Evolutionary conservation across 2,329 filamentous ascomycete species (phyloP).

Genomic region (Fusarium globosum): DNA sequence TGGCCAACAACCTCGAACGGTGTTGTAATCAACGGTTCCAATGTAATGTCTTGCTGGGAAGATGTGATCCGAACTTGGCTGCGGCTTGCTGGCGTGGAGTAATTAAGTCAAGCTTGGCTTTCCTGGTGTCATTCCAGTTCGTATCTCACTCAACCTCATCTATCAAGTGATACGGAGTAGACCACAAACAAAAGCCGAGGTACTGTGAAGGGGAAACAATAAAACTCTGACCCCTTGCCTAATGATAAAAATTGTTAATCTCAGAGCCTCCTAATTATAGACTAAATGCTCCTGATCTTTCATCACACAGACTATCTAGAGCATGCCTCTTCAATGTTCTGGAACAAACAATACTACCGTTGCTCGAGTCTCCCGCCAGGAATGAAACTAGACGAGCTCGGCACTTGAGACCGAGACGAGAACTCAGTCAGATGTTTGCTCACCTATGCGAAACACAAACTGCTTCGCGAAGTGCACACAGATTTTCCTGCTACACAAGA

Average conservation of each 20-base stretch:
- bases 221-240: neutral
- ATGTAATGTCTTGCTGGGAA: neutral
- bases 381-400: neutral
- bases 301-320: neutral
- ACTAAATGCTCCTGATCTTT: neutral
- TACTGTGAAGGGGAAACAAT: neutral
- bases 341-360: neutral
- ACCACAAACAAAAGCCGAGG: neutral
- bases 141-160: neutral
- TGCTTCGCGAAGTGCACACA: neutral
- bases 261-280: neutral
- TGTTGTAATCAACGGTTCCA: neutral
- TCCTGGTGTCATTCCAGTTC: neutral
- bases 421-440: neutral
- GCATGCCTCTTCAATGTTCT: neutral
- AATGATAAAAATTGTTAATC: neutral
- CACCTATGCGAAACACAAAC: conserved; percentile 27
- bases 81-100: neutral
- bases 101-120: neutral
- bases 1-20: neutral
- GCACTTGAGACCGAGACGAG: conserved; percentile 11
- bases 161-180: neutral
- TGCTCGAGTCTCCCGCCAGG: neutral
- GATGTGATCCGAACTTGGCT: neutral
- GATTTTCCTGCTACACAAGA: conserved; percentile 13